A percentile compares a stretch with the other conserved stretches of the same genome.
These are phyloP conservation scores for Eragrostis tef DNA, from an alignment of 202 grass and related monocot species.

Conservation along the genomic window DNA sequence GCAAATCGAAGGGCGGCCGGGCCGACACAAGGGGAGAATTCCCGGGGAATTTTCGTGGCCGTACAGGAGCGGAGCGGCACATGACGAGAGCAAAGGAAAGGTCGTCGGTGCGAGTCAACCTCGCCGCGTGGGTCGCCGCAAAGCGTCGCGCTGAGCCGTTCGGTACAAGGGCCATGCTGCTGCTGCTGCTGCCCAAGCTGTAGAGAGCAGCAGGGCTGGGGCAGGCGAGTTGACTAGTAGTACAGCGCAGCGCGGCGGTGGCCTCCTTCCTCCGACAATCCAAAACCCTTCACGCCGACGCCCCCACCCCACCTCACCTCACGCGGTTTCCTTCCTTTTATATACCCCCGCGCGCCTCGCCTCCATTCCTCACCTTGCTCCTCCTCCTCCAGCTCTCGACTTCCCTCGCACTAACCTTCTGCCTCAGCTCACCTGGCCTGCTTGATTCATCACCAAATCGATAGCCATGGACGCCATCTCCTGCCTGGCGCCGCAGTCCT, in stretches of 20 bases:
- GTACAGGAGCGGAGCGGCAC: not conserved
- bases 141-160: not conserved
- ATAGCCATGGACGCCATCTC: conserved; percentile 53
- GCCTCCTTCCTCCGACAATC: too few species aligned
- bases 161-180: too few species aligned
- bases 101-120: not conserved
- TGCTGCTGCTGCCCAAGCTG: too few species aligned
- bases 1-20: not conserved
- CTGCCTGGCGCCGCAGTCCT: conserved; percentile 31
- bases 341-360: not conserved
- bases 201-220: too few species aligned
- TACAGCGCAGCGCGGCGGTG: too few species aligned
- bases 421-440: too few species aligned
- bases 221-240: too few species aligned
- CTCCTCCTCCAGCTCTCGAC: not conserved
- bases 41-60: not conserved
- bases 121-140: not conserved
- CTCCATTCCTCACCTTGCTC: not conserved
- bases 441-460: too few species aligned
- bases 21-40: not conserved
- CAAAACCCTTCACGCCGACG: too few species aligned
- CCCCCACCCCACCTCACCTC: not conserved
- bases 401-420: too few species aligned
- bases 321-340: conserved; percentile 43
- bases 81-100: not conserved